Evolutionary conservation across 345 rosid species (phyloP), one percentile per base, ranked within the genome.

Genomic region (Triadica sebifera): DNA sequence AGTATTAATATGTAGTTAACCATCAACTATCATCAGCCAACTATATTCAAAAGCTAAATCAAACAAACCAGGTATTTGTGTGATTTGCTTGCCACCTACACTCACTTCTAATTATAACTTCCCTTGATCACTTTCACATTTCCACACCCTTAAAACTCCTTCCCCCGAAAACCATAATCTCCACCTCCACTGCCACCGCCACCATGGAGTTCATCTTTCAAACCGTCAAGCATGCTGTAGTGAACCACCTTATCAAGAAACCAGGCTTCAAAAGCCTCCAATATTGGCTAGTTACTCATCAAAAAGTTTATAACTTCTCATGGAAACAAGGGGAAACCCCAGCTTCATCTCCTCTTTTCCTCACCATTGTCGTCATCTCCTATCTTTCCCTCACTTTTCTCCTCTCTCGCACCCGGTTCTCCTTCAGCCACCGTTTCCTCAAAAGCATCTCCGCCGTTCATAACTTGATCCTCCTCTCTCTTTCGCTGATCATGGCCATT

Each of bases 401-500:
- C 56, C 85, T 90, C 74, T 67, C 79, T 69, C 79, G 41, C 68
- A 4, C 65, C 46, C 73, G 63, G 71, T 84, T 84, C 19, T 59
- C 71, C 12, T 72, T 79, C 15, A 60, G 60, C 17, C 75, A 89
- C 17, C 75, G 41, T 17, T 8, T 86, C 77, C 87, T 89, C 78
- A 89, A 79, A 81, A 87, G 85, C 24, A 81, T 90, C 83, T 82
- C 92, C 0, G 89, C 89, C 79, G 2, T 88, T 67, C 98, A 94
- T 72, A 87, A 84, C 84, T 66, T 94, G 62, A 39, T 77, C 80
- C 95, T 92, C 74, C 71, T 81, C 64, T 71, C 85, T 45, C 80
- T 92, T 50, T 94, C 97, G 51, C 68, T 89, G 65, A 15, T 72
- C 83, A 90, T 92, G 94, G 91, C 96, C 74, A 3, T 80, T 11